Base-by-base conservation (phyloP, 495 filamentous ascomycete species). In the Neurospora sublineolata region DNA sequence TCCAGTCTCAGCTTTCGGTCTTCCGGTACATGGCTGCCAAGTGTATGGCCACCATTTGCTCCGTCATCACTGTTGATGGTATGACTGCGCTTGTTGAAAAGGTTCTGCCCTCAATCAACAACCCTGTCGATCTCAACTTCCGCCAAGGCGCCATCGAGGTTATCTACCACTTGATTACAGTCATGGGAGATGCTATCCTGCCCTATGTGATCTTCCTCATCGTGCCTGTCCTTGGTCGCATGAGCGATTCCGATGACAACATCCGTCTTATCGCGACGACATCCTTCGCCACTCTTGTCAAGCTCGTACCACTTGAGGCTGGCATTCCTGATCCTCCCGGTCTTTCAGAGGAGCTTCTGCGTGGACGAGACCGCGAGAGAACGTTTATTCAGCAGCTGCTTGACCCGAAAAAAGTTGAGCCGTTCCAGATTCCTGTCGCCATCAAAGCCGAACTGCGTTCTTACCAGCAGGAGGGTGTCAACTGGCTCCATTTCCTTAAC, bases 151-250 rank as follows among this genome's bases (percentile, higher is more conserved):
- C 92, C 23, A 93, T 97, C 72, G 95, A 99, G 80, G 92, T 88
- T 74, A 90, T 99, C 71, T 99, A 99, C 76, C 90, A 97, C 77
- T 85, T 99, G 41, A 98, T 98, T 75, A 91, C 96, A 76, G 94
- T 98, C 70, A 99, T 99, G 95, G 95, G 96, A 72, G 96, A 97
- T 76, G 87, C 88, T 68, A 98, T 99, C 71, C 83, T 99, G 23
- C 95, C 95, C 10, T 99, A 98, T 80, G 95, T 99, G 71, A 97
- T 99, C 75, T 98, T 99, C 88, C 87, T 99, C 70, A 94, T 99
- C 64, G 94, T 97, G n/a, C 95, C 95, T 3, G 94, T 99, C 4
- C 86, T 99, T 69, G 95, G 95, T 44, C 89, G 95, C n/a, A 99
- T 99, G 95, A 97, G 94, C 79, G 95, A 99, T 79, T 95, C 94